Base-by-base conservation (phyloP, 2,329 filamentous ascomycete genomes). In the Stachybotrys chartarum region DNA sequence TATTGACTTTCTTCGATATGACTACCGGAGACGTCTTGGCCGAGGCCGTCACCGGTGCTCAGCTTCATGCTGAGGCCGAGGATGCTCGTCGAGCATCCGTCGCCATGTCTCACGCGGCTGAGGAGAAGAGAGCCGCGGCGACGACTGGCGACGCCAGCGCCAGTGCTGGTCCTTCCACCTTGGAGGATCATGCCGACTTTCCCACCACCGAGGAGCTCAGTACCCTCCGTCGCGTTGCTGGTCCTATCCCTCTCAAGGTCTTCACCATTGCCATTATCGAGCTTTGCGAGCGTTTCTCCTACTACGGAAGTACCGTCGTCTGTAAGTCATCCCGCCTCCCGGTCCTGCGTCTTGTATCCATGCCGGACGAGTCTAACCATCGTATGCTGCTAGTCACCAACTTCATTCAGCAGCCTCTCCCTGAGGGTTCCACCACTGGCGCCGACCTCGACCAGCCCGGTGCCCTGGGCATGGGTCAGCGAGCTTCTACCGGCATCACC, bases 241-340 rank as follows among this genome's bases (percentile, higher is more conserved):
- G 79, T 60, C 76, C 75, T 61, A 80, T 89, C 30, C 83, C 83
- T 1, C 77, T 78, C 71, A 78, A 75, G 42, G 73, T 83, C 10
- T 87, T 81, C 64, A 84, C 81, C 32, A 80, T 89, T 58, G 84
- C 82, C 2, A 83, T 88, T 56, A 77, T 88, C 48, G 86, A 89
- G 67, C 67, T 89, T 31, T 88, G 84, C 68, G 87, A 90, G 70
- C 82, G 87, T 39, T 88, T 88, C 69, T 85, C 83, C 3, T 90
- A 88, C 75, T 89, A 89, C 62, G 87, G 87, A 39, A 83, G 81
- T 6, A 81, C 80, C 11, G 78, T 81, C 46, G 78, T 87, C 45
- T 85, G 82, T 84, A 68, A 84, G 65, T 85, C 73, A 18, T 31
- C 8, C 17, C 30, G 30, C 0, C 35, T 24, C 35, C 50, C 35